phyloP scores from a whole-genome alignment of 176 grass and related monocot genomes.

The Oryza glumipatula region DNA sequence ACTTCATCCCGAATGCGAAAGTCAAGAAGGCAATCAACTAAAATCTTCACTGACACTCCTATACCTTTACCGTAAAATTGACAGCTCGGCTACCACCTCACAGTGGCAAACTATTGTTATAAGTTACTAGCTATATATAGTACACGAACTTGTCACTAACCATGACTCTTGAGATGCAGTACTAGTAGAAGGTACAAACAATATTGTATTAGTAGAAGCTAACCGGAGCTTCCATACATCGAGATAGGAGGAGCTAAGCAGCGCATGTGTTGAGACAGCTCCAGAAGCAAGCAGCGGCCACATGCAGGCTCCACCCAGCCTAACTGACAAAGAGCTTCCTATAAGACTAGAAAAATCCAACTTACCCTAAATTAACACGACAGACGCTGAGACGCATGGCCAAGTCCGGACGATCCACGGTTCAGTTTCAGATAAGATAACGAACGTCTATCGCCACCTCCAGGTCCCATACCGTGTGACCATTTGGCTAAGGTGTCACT shows the following conservation, averaged over 20 bases:
- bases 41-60: not conserved
- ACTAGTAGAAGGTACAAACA: not conserved
- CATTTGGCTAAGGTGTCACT: slow-evolving; percentile 14
- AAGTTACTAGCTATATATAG: not conserved
- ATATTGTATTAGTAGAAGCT: not conserved
- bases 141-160: not conserved
- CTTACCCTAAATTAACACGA: not conserved
- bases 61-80: not conserved
- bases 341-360: not conserved
- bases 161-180: not conserved
- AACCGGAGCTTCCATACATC: not conserved
- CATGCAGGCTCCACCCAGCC: not conserved
- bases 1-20: not conserved
- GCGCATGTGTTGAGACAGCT: not conserved
- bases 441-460: not conserved
- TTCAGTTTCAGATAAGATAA: not conserved
- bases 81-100: not conserved
- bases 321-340: not conserved
- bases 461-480: not conserved
- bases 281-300: not conserved
- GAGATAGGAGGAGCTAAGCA: not conserved
- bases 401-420: not conserved
- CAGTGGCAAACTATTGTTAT: not conserved
- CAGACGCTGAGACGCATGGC: not conserved
- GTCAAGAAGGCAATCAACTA: not conserved